Conservation (phyloP, 2,329 filamentous ascomycete genomes). For the Beauveria australis region DNA sequence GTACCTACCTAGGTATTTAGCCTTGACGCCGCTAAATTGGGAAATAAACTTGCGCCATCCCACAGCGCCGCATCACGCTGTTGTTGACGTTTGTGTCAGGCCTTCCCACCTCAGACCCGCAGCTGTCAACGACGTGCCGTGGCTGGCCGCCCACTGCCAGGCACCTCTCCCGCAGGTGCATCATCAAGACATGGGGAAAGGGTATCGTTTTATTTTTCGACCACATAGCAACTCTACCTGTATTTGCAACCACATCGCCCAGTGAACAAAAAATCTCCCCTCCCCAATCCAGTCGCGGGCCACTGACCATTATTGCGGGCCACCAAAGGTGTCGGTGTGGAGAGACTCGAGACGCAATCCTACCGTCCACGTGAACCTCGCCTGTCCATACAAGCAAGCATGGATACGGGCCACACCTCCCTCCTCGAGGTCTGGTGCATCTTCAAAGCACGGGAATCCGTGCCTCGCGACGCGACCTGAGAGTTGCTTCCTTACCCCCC, state of each 20-base stretch:
- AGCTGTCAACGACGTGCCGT: neutral
- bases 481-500: neutral
- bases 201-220: neutral
- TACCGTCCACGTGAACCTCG: constrained; percentile 9
- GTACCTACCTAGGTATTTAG: too few relatives aligned
- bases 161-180: neutral
- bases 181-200: neutral
- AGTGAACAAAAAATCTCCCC: neutral
- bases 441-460: neutral
- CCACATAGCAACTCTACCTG: neutral
- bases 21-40: neutral
- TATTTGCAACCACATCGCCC: neutral
- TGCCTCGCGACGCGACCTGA: neutral
- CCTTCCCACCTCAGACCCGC: neutral
- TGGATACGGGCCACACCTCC: constrained; percentile 4
- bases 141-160: neutral
- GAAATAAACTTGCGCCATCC: neutral
- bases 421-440: neutral
- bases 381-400: neutral
- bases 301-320: neutral
- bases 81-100: too few relatives aligned
- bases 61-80: neutral
- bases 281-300: neutral
- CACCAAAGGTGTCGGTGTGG: constrained; percentile 1
- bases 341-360: constrained; percentile 5